phyloP scores from a whole-genome alignment of 331 rosid genomes.

The Dryas integrifolia region DNA sequence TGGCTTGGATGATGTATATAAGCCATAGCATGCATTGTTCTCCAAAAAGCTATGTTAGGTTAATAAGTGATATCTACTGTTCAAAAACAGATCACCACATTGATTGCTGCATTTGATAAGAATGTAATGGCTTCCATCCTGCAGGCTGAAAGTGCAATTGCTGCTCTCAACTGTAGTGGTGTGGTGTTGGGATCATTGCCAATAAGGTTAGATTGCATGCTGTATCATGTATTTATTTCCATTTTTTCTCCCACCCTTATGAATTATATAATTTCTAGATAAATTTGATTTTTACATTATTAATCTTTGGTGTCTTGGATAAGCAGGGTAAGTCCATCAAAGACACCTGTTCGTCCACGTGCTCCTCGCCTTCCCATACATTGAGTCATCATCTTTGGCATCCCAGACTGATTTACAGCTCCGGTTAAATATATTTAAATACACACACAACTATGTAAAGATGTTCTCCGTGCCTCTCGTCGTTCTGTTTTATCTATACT shows the following conservation, averaged over 20 bases:
- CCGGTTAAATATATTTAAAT: constrained; percentile 20
- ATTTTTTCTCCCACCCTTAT: neutral
- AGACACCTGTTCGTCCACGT: constrained; percentile 45
- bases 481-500: constrained; percentile 23
- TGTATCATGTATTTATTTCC: neutral
- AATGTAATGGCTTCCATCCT: constrained; percentile 2
- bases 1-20: neutral
- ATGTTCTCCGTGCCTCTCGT: constrained; percentile 28
- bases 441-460: constrained; percentile 31
- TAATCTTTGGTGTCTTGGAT: constrained; percentile 11
- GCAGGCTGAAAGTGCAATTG: constrained; percentile 62
- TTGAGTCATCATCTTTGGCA: constrained; percentile 19
- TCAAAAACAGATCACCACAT: neutral
- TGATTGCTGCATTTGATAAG: neutral
- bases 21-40: constrained; percentile 1
- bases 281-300: neutral
- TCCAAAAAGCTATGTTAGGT: neutral
- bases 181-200: constrained; percentile 54
- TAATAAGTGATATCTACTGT: neutral
- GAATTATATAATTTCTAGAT: neutral
- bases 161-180: constrained; percentile 60
- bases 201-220: constrained; percentile 32
- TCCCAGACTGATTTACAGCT: constrained; percentile 24
- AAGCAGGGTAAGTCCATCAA: constrained; percentile 44
- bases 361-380: constrained; percentile 40